Evolutionary conservation across 1,139 yeast species (phyloP), one percentile per base, ranked within the genome.

Genomic region (Kodamaea plutei): DNA sequence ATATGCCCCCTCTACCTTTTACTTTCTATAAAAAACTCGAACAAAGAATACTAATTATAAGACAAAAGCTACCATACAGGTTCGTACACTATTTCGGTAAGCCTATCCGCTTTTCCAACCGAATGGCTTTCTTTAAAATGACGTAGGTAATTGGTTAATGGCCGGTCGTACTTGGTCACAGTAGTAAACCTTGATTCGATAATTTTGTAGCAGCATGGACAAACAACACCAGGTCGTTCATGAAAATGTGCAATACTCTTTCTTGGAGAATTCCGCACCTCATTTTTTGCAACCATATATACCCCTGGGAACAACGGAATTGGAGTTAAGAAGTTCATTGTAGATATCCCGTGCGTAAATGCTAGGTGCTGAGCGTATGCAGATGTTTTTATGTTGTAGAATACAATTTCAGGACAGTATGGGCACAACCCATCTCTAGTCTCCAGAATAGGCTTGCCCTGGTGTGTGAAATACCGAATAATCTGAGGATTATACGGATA

Each of bases 301-400:
- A 29, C 23, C 1, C 47, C 48, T 7, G 40, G 34, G 26, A 30
- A 29, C 10, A 47, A 18, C 2, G 53, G 50, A 23, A 43, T 34
- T 5, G 53, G 53, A 2, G 47, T 34, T 19, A 47, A 25, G 26
- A 29, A 41, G 25, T 39, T 38, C 26, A 43, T 39, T 4, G 50
- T 39, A 23, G 32, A 37, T 19, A 61, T 39, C 1, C 67, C 67
- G 38, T 61, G 67, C 25, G 47, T 45, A 28, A 48, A 48, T n/a
- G 60, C 56, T 35, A 61, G 42, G 34, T 61, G 67, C 30, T 58
- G 64, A 1, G 61, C 53, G 34, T 61, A 61, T 15, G 55, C 49
- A 4, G 63, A 55, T 20, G 52, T 56, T 37, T 58, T 60, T 29
- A 58, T 43, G 24, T 56, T 52, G 33, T 42, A 47, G 38, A 61